phyloP scores from a whole-genome alignment of 768 basidiomycete species.

The Clavaria fumosa region DNA sequence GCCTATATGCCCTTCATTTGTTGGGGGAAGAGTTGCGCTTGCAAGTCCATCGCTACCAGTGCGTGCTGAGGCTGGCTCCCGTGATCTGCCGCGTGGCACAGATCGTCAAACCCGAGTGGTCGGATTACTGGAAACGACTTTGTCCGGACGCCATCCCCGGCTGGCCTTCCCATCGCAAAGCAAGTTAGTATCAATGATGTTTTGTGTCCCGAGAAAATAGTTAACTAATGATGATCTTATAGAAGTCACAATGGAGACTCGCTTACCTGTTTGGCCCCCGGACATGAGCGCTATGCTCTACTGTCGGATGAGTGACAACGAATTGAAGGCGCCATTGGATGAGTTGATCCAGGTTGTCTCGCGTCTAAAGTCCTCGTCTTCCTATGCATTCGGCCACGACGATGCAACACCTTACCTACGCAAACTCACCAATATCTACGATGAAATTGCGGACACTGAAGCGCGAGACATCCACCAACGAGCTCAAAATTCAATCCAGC shows the following conservation, averaged over 20 bases:
- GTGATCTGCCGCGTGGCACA: conserved; percentile 48
- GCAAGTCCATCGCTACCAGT: conserved; percentile 36
- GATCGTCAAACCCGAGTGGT: conserved; percentile 69
- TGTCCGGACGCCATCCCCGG: conserved; percentile 43
- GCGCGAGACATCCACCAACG: conserved; percentile 40
- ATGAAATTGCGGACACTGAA: conserved; percentile 39
- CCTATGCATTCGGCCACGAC: conserved; percentile 44
- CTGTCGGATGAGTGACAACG: conserved; percentile 44
- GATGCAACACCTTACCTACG: conserved; percentile 43
- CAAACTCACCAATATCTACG: conserved; percentile 40
- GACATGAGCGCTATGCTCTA: conserved; percentile 59
- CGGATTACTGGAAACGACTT: conserved; percentile 82
- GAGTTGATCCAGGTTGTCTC: conserved; percentile 32
- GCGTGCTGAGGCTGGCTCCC: conserved; percentile 41
- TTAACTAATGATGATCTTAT: conserved; percentile 18
- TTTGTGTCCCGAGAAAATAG: not conserved
- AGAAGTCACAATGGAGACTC: conserved; percentile 42
- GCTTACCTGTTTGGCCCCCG: conserved; percentile 62
- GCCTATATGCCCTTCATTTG: conserved; percentile 64
- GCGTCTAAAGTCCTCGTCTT: conserved; percentile 33
- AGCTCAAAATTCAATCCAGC: conserved; percentile 46
- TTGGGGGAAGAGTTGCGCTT: conserved; percentile 60
- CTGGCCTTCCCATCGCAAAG: conserved; percentile 39
- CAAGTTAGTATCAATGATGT: conserved; percentile 20
- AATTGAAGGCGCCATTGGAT: conserved; percentile 45